Evolutionary conservation across 768 basidiomycete species (phyloP).

Genomic region (Russula vinacea): DNA sequence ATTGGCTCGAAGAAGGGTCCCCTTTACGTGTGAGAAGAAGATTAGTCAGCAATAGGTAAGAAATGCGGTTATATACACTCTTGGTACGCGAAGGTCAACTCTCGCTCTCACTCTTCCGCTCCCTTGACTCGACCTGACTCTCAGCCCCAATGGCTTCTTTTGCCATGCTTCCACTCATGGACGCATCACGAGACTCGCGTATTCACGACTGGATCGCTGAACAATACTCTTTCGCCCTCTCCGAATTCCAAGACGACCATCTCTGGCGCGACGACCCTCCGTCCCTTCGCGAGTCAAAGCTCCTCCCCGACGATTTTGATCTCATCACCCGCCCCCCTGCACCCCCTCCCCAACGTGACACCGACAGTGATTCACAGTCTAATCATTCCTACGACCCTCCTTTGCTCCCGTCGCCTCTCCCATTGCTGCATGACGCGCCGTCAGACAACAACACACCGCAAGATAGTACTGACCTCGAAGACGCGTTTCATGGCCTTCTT

Average conservation of each 20-base stretch:
- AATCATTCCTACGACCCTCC: slow-evolving; percentile 38
- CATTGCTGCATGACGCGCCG: background rate
- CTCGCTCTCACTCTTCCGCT: slow-evolving; percentile 22
- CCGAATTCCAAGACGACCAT: slow-evolving; percentile 23
- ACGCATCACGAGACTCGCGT: slow-evolving; percentile 29
- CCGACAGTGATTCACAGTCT: slow-evolving; percentile 5
- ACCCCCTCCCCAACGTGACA: slow-evolving; percentile 4
- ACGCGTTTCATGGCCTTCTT: slow-evolving; percentile 39
- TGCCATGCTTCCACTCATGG: slow-evolving; percentile 23
- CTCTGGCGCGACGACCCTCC: slow-evolving; percentile 22
- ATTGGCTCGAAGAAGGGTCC: slow-evolving; percentile 25
- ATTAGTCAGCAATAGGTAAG: slow-evolving; percentile 20
- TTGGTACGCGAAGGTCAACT: background rate
- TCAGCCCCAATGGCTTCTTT: slow-evolving; percentile 25
- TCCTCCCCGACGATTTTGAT: slow-evolving; percentile 28
- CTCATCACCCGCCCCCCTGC: slow-evolving; percentile 3
- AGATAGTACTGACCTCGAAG: slow-evolving; percentile 37
- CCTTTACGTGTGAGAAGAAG: slow-evolving; percentile 22
- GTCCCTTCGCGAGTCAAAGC: slow-evolving; percentile 30
- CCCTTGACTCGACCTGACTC: slow-evolving; percentile 10
- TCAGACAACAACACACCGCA: slow-evolving; percentile 21
- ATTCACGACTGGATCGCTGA: slow-evolving; percentile 31
- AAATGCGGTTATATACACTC: slow-evolving; percentile 19
- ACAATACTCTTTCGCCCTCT: slow-evolving; percentile 29
- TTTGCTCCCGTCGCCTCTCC: slow-evolving; percentile 35